Conservation (phyloP, 2,329 filamentous ascomycete genomes). For the Penicillium vulpinum region DNA sequence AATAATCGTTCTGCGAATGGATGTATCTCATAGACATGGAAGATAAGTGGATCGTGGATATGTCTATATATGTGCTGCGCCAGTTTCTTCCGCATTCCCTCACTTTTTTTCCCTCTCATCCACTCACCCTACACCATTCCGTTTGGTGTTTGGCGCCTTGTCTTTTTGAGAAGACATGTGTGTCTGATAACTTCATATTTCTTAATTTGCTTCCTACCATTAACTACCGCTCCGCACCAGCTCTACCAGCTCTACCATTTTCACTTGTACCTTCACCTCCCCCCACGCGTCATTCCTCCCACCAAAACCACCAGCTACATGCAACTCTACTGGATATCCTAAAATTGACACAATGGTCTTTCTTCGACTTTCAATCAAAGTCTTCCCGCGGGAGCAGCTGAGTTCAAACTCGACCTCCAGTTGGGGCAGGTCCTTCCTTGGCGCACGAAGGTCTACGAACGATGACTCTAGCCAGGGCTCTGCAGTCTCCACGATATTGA, state of each 20-base stretch:
- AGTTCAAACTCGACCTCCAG: slow-evolving; percentile 7
- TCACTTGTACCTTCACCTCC: neutral
- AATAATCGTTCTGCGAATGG: too few relatives aligned
- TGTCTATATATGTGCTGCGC: neutral
- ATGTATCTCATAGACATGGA: neutral
- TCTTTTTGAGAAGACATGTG: neutral
- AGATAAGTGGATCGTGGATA: slow-evolving; percentile 2
- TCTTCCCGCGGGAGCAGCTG: slow-evolving; percentile 32
- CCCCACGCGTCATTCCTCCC: neutral
- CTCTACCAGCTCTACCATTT: neutral
- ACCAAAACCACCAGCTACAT: neutral
- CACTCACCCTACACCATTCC: neutral
- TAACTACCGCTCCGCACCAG: neutral
- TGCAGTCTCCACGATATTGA: slow-evolving; percentile 5
- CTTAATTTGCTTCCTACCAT: neutral
- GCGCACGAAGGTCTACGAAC: slow-evolving; percentile 16
- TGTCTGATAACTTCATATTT: neutral
- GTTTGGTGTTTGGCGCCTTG: neutral
- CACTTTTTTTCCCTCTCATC: neutral
- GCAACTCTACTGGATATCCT: fast-evolving
- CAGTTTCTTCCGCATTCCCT: slow-evolving; percentile 4
- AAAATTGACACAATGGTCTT: slow-evolving; percentile 31
- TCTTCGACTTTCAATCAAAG: slow-evolving; percentile 39
- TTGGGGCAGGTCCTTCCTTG: slow-evolving; percentile 9
- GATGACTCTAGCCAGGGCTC: slow-evolving; percentile 15